Conservation (phyloP, 2,329 filamentous ascomycete species). For the Aspergillus ruber region DNA sequence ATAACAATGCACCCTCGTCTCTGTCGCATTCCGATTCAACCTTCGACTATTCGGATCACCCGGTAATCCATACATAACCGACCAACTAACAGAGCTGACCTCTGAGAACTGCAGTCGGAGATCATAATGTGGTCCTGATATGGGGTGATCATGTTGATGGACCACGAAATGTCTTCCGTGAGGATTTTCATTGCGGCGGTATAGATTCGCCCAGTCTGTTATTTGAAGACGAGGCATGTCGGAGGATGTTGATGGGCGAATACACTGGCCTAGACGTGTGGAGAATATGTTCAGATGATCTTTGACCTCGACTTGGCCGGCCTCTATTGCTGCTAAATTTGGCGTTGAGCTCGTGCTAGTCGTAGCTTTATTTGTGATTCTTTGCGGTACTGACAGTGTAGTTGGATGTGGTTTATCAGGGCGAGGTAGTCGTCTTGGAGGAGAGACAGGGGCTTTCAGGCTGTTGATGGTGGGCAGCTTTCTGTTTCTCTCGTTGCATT, state of each 20-base stretch:
- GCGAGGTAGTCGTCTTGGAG: slow-evolving; percentile 14
- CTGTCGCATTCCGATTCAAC: slow-evolving; percentile 55
- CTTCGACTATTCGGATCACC: slow-evolving; percentile 51
- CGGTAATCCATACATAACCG: slow-evolving; percentile 58
- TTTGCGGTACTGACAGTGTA: not conserved
- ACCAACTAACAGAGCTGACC: slow-evolving; percentile 59
- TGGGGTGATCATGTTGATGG: slow-evolving; percentile 67
- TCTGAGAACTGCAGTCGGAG: slow-evolving; percentile 63
- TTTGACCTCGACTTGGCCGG: slow-evolving; percentile 42
- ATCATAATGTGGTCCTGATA: slow-evolving; percentile 64
- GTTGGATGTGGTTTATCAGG: not conserved
- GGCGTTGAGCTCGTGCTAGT: not conserved
- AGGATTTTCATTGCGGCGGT: slow-evolving; percentile 40
- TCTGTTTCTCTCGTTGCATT: not conserved
- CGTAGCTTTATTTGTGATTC: not conserved
- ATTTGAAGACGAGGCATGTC: slow-evolving; percentile 34
- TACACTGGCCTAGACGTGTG: slow-evolving; percentile 29
- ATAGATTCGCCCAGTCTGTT: slow-evolving; percentile 40
- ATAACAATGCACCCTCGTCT: slow-evolving; percentile 56
- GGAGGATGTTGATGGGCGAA: slow-evolving; percentile 14
- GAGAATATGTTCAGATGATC: slow-evolving; percentile 47
- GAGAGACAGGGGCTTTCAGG: slow-evolving; percentile 21
- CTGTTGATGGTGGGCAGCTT: slow-evolving; percentile 7
- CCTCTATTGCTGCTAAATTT: slow-evolving; percentile 45
- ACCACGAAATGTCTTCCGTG: slow-evolving; percentile 58